A percentile compares a stretch with the other conserved stretches of the same genome.
Conservation (phyloP, 768 basidiomycete genomes). For the Russula sp. region DNA sequence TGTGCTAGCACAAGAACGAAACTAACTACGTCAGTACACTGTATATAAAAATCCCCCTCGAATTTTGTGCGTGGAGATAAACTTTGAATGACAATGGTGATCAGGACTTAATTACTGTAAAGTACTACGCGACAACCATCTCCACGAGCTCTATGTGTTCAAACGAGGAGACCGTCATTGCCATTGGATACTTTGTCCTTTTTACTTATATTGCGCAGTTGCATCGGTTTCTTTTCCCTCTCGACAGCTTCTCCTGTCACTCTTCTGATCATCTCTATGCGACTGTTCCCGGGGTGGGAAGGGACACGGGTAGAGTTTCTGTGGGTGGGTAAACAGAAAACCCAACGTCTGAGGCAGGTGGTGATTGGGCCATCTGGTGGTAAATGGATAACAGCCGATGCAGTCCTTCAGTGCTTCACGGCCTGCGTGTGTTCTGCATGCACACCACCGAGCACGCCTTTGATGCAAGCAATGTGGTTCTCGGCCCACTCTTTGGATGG, state of each 20-base stretch:
- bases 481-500: slow-evolving; percentile 94
- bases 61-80: too few relatives aligned
- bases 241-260: slow-evolving; percentile 5
- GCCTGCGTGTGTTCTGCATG: slow-evolving; percentile 89
- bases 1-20: too few relatives aligned
- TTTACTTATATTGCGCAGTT: slow-evolving; percentile 81
- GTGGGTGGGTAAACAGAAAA: too few relatives aligned
- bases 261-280: not conserved
- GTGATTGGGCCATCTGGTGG: too few relatives aligned
- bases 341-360: too few relatives aligned
- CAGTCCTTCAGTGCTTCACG: slow-evolving; percentile 91
- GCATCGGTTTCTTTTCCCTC: slow-evolving; percentile 32
- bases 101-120: too few relatives aligned
- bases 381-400: too few relatives aligned
- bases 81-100: too few relatives aligned
- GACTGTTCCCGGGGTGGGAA: not conserved
- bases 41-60: too few relatives aligned
- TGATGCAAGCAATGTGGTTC: slow-evolving; percentile 81
- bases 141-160: slow-evolving; percentile 97
- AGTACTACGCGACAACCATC: slow-evolving; percentile 90
- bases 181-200: slow-evolving; percentile 79
- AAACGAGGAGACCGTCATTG: slow-evolving; percentile 94
- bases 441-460: slow-evolving; percentile 72
- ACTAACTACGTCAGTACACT: too few relatives aligned
- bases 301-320: too few relatives aligned